Conservation (phyloP, 2,329 filamentous ascomycete species). For the Acrocalymma vagum region DNA sequence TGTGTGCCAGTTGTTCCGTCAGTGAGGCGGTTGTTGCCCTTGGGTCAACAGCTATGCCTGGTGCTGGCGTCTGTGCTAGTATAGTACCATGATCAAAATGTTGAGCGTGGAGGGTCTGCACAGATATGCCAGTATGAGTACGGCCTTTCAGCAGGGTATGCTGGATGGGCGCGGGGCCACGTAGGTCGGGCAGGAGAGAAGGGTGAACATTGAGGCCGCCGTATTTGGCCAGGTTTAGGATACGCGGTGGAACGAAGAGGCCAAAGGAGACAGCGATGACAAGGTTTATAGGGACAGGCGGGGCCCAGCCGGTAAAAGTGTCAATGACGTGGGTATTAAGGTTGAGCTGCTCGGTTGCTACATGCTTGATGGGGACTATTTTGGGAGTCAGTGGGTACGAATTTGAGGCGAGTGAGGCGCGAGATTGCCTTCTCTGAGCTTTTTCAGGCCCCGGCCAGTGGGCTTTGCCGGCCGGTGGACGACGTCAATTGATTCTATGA, state of each 20-base stretch:
- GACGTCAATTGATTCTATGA: conserved; percentile 78
- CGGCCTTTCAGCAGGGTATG: conserved; percentile 76
- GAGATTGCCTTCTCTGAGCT: conserved; percentile 68
- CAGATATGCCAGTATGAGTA: conserved; percentile 73
- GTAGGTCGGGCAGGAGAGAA: conserved; percentile 85
- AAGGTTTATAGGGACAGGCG: conserved; percentile 65
- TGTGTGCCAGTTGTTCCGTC: conserved; percentile 62
- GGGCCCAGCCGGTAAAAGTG: conserved; percentile 82
- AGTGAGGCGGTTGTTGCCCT: conserved; percentile 60
- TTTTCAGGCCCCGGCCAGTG: conserved; percentile 78
- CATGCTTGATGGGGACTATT: conserved; percentile 74
- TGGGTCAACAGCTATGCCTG: conserved; percentile 63
- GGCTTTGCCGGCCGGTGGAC: conserved; percentile 81
- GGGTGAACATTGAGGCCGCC: conserved; percentile 95
- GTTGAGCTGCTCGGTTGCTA: conserved; percentile 67
- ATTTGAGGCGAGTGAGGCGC: conserved; percentile 1
- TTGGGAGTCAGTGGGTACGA: conserved; percentile 17
- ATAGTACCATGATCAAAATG: conserved; percentile 83
- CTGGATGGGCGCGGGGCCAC: conserved; percentile 86
- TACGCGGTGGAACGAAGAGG: conserved; percentile 80
- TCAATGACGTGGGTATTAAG: conserved; percentile 78
- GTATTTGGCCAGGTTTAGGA: conserved; percentile 75
- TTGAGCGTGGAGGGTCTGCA: conserved; percentile 83
- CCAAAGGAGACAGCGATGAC: conserved; percentile 95
- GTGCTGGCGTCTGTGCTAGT: conserved; percentile 69